Evolutionary conservation across 495 filamentous ascomycete genomes (phyloP).

Genomic region (Amphirosellinia nigrospora): DNA sequence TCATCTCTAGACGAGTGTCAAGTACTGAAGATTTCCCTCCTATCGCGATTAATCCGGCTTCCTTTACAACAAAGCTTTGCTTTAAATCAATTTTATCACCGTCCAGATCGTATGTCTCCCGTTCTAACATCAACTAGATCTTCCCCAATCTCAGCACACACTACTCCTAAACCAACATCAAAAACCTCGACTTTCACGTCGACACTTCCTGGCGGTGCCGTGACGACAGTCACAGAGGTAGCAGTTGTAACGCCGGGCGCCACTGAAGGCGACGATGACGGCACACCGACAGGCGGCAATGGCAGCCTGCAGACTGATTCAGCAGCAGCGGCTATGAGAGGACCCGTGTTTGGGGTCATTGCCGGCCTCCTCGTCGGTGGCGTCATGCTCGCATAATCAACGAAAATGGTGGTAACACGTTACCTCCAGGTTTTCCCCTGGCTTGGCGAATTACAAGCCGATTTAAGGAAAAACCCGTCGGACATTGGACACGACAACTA

Average conservation of each 20-base stretch:
- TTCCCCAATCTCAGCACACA: constrained; percentile 29
- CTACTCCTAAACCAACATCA: constrained; percentile 28
- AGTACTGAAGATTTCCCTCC: not conserved
- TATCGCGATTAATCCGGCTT: not conserved
- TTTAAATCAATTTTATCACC: not conserved
- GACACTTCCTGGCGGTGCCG: constrained; percentile 46
- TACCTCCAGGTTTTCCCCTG: not conserved
- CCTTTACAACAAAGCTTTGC: not conserved
- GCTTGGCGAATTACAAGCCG: not conserved
- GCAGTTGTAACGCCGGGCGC: constrained; percentile 33
- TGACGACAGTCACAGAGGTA: constrained; percentile 40
- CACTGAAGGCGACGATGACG: constrained; percentile 22
- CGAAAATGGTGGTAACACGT: not conserved
- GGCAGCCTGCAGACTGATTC: constrained; percentile 45
- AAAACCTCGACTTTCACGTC: constrained; percentile 43
- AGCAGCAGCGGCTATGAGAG: constrained; percentile 26
- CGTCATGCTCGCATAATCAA: constrained; percentile 14
- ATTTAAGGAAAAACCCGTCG: not conserved
- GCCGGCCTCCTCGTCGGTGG: constrained; percentile 39
- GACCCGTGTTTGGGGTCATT: constrained; percentile 31
- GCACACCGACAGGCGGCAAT: constrained; percentile 26
- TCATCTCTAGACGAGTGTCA: not conserved
- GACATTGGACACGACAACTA: not conserved
- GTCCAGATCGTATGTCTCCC: not conserved
- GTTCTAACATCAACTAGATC: constrained; percentile 27